phyloP scores from a whole-genome alignment of 495 filamentous ascomycete species.

The Filosporella fistucella region DNA sequence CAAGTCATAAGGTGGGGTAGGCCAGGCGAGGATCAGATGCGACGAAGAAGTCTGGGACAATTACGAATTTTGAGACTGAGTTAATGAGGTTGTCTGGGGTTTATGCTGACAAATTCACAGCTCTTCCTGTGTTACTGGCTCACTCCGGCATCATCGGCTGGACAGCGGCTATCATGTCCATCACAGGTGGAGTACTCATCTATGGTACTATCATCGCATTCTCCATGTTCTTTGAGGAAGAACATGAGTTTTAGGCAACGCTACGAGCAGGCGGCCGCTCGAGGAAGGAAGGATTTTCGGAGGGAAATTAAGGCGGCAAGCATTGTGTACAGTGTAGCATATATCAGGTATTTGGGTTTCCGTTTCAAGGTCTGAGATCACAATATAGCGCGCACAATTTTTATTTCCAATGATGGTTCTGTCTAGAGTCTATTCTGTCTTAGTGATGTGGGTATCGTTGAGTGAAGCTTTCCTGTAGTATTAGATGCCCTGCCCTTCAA shows the following conservation, averaged over 20 bases:
- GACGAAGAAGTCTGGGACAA: not conserved
- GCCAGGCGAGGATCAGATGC: not conserved
- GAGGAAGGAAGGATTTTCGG: not conserved
- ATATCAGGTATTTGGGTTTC: no score
- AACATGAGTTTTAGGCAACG: conserved; percentile 67
- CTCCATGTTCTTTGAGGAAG: conserved; percentile 95
- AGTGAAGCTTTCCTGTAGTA: conserved; percentile 4
- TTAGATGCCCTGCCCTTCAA: not conserved
- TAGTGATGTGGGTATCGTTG: conserved; percentile 20
- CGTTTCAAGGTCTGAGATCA: no score
- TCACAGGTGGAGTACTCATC: conserved; percentile 86
- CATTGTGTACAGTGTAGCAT: conserved; percentile 9
- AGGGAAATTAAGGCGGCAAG: not conserved
- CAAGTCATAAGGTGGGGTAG: not conserved
- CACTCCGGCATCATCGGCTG: conserved; percentile 75
- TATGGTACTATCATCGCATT: conserved; percentile 98
- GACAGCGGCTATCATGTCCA: conserved; percentile 93
- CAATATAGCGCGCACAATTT: no score
- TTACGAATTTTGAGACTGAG: not conserved
- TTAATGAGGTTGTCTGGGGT: conserved; percentile 10
- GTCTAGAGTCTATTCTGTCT: conserved; percentile 3
- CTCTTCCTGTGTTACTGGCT: conserved; percentile 84
- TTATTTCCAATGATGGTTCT: not conserved
- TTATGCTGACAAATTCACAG: conserved; percentile 37
- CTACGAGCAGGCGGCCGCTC: not conserved